Percentiles rank a stretch among this genome's conserved stretches.
Conservation (phyloP, 2,329 filamentous ascomycete genomes). For the Cordyceps cateniannulata region DNA sequence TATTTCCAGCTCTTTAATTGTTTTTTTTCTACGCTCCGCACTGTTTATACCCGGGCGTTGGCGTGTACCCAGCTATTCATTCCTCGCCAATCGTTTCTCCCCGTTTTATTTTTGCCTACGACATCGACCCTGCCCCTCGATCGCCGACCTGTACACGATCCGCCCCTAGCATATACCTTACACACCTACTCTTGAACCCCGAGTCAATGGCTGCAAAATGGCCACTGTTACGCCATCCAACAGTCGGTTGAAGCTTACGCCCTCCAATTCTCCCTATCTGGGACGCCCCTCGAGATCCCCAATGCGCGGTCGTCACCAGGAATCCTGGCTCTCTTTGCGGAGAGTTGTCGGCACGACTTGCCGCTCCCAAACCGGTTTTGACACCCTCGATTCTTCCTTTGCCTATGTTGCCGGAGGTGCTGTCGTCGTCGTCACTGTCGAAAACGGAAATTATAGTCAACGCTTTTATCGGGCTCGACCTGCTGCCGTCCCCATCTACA, state of each 20-base stretch:
- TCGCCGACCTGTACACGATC: background rate
- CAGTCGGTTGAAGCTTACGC: constrained; percentile 61
- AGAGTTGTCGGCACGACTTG: constrained; percentile 90
- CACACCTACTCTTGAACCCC: background rate
- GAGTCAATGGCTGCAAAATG: constrained; percentile 52
- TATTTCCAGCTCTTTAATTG: constrained; percentile 4
- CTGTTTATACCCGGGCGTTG: background rate
- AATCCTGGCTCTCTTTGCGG: constrained; percentile 63
- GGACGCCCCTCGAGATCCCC: constrained; percentile 59
- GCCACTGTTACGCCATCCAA: constrained; percentile 47
- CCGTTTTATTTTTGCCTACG: background rate
- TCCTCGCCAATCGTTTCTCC: background rate
- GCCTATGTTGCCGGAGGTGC: constrained; percentile 90
- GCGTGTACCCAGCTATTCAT: background rate
- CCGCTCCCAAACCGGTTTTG: constrained; percentile 76
- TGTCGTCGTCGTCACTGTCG: constrained; percentile 80
- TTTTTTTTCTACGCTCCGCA: background rate
- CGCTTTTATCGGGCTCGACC: constrained; percentile 88
- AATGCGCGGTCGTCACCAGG: constrained; percentile 42
- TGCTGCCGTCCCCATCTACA: constrained; percentile 60
- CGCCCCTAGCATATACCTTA: background rate
- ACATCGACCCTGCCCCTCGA: background rate
- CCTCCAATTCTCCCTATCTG: constrained; percentile 67
- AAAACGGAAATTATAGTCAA: constrained; percentile 62
- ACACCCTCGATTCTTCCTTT: constrained; percentile 70